A percentile compares a stretch with the other conserved stretches of the same genome.
phyloP scores from a whole-genome alignment of 2,329 filamentous ascomycete genomes.

The Fusarium mangiferae region DNA sequence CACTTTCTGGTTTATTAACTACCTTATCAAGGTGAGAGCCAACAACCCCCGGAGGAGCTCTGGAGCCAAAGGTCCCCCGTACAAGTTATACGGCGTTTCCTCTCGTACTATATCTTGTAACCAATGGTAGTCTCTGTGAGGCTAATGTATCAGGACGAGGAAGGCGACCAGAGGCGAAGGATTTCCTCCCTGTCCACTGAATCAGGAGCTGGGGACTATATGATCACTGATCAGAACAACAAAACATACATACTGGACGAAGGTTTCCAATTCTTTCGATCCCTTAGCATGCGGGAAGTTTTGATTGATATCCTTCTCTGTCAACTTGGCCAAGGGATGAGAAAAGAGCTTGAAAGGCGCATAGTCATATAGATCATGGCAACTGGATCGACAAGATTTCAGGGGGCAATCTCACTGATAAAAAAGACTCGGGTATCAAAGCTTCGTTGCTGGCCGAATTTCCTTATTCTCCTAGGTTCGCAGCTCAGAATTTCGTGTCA shows the following conservation, averaged over 20 bases:
- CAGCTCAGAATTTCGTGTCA: background rate
- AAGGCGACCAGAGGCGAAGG: background rate
- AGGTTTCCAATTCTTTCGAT: background rate
- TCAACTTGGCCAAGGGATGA: background rate
- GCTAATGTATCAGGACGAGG: too few relatives aligned
- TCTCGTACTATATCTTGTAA: too few relatives aligned
- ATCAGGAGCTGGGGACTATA: background rate
- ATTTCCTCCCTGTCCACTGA: background rate
- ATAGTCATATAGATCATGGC: background rate
- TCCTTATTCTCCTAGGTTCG: background rate
- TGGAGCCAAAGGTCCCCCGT: background rate
- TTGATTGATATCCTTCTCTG: background rate
- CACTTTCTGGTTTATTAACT: background rate
- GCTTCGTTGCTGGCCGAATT: background rate
- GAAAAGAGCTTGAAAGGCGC: background rate
- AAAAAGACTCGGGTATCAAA: background rate
- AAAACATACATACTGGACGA: too few relatives aligned
- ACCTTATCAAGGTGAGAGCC: background rate
- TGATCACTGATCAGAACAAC: background rate
- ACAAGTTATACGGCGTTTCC: background rate
- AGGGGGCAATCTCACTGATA: background rate
- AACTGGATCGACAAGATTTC: too few relatives aligned
- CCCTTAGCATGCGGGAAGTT: background rate
- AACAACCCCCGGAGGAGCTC: background rate
- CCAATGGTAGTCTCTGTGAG: background rate